Evolutionary conservation across 495 filamentous ascomycete species (phyloP), one percentile per base, ranked within the genome.

Genomic region (Trichoderma parareesei): DNA sequence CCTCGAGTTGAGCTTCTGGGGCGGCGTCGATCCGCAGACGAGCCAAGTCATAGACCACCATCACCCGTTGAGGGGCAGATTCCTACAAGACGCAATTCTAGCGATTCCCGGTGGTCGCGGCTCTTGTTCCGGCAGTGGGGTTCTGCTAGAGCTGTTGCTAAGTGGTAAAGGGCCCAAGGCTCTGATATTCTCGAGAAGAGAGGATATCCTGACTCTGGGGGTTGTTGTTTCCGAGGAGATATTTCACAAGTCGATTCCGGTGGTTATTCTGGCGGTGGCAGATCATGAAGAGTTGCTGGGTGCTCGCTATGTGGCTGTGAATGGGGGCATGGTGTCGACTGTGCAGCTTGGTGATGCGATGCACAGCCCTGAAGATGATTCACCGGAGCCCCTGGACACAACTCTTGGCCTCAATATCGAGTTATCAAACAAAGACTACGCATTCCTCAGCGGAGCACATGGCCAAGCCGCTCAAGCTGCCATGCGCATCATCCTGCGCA

Each of bases 1-100:
- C 20, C 53, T 62, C 37, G 60, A 62, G 38, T 14, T 62, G 38
- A 62, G 60, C 60, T 62, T 62, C 9, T 62, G 60, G 60, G 60
- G 60, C 8, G 60, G 60, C 38, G 14, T 62, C 11, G 41, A 62
- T 62, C 60, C 38, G 35, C 60, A 62, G 14, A 62, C 60, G n/a
- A 44, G 60, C 60, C 38, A 62, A 35, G 60, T 62, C 9, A 62
- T 62, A 41, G 60, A 62, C 38, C 60, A 27, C 10, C 41, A 41
- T 37, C 60, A 62, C 38, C 60, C 60, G 16, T 42, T 62, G 11
- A 62, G 60, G 13, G 60, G 60, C 1, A 18, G 42, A 44, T 11
- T 20, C 41, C 13, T 62, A 37, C 14, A 42, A 44, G 60, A 42
- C 18, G 4, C 60, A 5, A 43, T 62, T 27, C 38, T 62, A 13